Percentiles rank a stretch among this genome's conserved stretches.
These are phyloP conservation scores for Ricinus communis DNA, from an alignment of 345 rosid species.

Conservation along the genomic window DNA sequence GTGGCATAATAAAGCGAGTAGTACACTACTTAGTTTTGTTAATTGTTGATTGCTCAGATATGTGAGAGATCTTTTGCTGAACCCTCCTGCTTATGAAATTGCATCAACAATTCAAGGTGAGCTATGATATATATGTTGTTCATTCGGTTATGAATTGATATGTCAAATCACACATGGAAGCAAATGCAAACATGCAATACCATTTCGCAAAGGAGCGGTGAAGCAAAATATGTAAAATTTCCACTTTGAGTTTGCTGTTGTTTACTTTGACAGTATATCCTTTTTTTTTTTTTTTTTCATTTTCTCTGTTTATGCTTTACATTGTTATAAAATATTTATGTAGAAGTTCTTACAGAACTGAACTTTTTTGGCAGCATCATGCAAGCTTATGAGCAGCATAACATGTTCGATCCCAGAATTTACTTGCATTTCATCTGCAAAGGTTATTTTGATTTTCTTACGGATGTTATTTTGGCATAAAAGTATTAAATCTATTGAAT, in stretches of 20 bases:
- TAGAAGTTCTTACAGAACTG: neutral
- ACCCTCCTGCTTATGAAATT: constrained; percentile 90
- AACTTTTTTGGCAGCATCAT: constrained; percentile 53
- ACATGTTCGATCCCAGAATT: constrained; percentile 87
- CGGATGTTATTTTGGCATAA: constrained; percentile 10
- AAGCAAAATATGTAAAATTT: neutral
- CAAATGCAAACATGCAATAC: neutral
- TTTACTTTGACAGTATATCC: neutral
- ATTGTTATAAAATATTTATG: neutral
- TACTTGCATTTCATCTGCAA: constrained; percentile 82
- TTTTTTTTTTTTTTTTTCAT: neutral
- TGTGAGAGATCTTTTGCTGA: constrained; percentile 86
- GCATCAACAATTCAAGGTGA: constrained; percentile 86
- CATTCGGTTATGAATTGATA: neutral
- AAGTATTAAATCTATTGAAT: neutral
- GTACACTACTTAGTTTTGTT: neutral
- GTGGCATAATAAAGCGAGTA: neutral
- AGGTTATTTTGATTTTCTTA: constrained; percentile 50
- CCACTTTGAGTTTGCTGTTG: neutral
- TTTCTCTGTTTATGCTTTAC: neutral
- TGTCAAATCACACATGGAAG: neutral
- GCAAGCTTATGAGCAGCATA: constrained; percentile 80
- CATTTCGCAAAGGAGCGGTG: neutral
- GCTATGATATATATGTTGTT: constrained; percentile 11
- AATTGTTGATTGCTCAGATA: constrained; percentile 47